phyloP scores from a whole-genome alignment of 495 filamentous ascomycete genomes.

The Ramalina intermedia region DNA sequence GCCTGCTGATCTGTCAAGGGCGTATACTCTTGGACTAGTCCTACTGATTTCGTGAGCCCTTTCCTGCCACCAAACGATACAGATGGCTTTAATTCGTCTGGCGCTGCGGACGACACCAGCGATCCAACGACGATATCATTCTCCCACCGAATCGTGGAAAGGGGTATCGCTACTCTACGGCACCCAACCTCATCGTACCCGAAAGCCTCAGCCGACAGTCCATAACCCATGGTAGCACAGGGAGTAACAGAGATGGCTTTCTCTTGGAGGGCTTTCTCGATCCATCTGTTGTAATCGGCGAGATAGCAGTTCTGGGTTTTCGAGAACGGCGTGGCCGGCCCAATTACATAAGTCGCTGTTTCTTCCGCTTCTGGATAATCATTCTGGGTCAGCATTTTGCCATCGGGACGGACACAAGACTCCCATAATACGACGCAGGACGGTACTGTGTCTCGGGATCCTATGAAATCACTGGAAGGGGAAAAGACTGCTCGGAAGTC shows the following conservation, averaged over 20 bases:
- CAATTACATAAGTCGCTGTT: conserved; percentile 68
- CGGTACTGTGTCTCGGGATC: no score
- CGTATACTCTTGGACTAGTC: conserved; percentile 13
- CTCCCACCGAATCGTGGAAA: conserved; percentile 84
- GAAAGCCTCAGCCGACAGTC: conserved; percentile 69
- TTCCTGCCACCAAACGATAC: not conserved
- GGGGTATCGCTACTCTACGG: conserved; percentile 68
- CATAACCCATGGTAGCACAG: conserved; percentile 63
- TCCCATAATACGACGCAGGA: no score
- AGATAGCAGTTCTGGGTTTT: conserved; percentile 66
- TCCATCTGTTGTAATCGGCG: conserved; percentile 73
- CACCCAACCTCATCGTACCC: conserved; percentile 52
- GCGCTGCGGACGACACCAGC: conserved; percentile 38
- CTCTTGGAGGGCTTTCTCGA: conserved; percentile 58
- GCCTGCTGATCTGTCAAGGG: conserved; percentile 56
- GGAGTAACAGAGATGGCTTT: conserved; percentile 59
- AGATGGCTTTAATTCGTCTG: conserved; percentile 15
- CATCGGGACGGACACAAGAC: no score
- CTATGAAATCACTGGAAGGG: no score
- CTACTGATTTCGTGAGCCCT: not conserved
- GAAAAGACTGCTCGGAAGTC: no score
- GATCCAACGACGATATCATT: conserved; percentile 47
- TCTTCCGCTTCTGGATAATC: conserved; percentile 29
- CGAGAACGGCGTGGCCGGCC: conserved; percentile 66
- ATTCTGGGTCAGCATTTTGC: no score